Evolutionary conservation across 2,329 filamentous ascomycete species (phyloP), one percentile per base, ranked within the genome.

Genomic region (Pseudocercospora musae): DNA sequence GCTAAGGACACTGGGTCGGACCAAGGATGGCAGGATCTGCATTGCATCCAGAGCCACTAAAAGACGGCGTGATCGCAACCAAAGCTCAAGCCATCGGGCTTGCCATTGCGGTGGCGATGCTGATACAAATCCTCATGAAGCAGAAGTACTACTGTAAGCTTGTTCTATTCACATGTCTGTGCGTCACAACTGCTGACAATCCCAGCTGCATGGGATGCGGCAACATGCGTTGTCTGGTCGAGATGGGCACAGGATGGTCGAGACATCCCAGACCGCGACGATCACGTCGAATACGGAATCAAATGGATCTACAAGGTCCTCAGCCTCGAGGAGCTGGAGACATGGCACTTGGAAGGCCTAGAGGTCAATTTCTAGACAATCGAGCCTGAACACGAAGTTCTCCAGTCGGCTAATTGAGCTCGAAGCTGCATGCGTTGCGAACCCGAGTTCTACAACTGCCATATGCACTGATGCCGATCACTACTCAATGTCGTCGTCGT

Each of bases 71-170:
- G 27, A 53, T n/a, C 7, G 11, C 13, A 4, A 4, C 8, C 0
- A 31, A 9, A 46, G n/a, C 13, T 40, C 57, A 15, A 59, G 57
- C 20, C 21, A 53, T 29, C 54, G 57, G 6, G 57, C 57, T 13
- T 59, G 57, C 46, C 46, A 33, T n/a, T 59, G 57, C 40, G 57
- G 57, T 5, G 57, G 27, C 6, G 57, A 40, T 18, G 37, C 37
- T 2, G 37, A 40, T 18, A 46, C 31, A 4, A 37, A n/a, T 8
- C 57, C 57, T 8, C 20, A 53, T 2, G 3, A 53, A 6, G 57
- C 18, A 6, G 57, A 59, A 20, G 57, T 59, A 5, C 33, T 59
- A 37, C 37, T 53, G 50, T 54, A 54, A 37, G 50, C 18, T 37
- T 9, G 18, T 18, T 18, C 15, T 7, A 37, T 20, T 15, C 11